Evolutionary conservation across 208 protist genomes (phyloP).

Genomic region (Strigomonas culicis): DNA sequence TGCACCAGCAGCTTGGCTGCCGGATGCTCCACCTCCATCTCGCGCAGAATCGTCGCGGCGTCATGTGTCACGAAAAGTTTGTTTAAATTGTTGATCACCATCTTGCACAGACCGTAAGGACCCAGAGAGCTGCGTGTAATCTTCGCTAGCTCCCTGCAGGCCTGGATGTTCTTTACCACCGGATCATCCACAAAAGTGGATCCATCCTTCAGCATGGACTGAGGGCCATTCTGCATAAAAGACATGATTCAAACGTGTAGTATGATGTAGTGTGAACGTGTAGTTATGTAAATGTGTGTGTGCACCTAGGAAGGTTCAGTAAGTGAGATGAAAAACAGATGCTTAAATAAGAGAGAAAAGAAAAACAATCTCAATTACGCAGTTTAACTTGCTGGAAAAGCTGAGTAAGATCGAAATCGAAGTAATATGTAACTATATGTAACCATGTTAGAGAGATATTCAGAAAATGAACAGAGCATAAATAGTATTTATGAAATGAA

Average conservation of each 20-base stretch:
- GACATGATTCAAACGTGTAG: slow-evolving; percentile 62
- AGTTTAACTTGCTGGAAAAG: no score
- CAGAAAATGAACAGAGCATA: no score
- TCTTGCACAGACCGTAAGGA: slow-evolving; percentile 99
- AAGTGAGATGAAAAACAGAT: no score
- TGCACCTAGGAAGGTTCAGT: no score
- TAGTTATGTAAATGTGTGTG: no score
- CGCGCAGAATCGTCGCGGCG: slow-evolving; percentile 99
- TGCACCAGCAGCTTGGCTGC: slow-evolving; percentile 99
- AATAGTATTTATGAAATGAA: neutral
- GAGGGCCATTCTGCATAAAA: slow-evolving; percentile 87
- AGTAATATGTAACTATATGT: no score
- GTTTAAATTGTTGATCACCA: slow-evolving; percentile 99
- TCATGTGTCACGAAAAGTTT: slow-evolving; percentile 99
- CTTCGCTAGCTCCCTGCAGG: slow-evolving; percentile 95
- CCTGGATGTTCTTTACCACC: slow-evolving; percentile 98
- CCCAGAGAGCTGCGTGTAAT: slow-evolving; percentile 98
- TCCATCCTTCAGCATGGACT: slow-evolving; percentile 92
- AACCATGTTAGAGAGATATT: no score
- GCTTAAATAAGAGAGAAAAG: no score
- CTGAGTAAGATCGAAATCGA: no score
- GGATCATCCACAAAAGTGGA: slow-evolving; percentile 94
- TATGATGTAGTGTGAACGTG: no score
- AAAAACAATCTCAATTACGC: no score
- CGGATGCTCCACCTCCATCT: slow-evolving; percentile 99